These are phyloP conservation scores for Gilbertella persicaria DNA, from an alignment of 371 early-diverging fungal species.

Conservation along the genomic window DNA sequence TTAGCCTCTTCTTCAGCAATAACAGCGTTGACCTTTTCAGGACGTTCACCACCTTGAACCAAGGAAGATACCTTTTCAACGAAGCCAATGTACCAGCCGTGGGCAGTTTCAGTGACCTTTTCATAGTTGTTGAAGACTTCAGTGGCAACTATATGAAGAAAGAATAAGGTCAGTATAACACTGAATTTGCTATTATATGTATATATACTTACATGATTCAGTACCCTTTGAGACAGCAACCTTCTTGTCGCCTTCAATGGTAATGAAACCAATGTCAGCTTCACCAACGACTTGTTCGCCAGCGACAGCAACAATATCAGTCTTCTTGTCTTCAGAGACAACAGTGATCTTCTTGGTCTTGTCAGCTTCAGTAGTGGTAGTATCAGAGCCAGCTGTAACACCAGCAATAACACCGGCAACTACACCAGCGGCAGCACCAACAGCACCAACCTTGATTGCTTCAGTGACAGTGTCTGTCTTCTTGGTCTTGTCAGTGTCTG, in stretches of 20 bases:
- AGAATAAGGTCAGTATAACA: background rate
- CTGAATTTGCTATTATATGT: background rate
- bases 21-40: background rate
- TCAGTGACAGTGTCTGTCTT: background rate
- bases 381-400: conserved; percentile 2
- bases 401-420: conserved; percentile 1
- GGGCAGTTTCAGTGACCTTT: background rate
- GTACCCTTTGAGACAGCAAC: conserved; percentile 50
- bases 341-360: background rate
- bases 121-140: background rate
- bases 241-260: conserved; percentile 52
- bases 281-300: background rate
- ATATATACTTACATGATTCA: background rate
- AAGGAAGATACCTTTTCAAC: background rate
- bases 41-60: conserved; percentile 1
- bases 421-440: background rate
- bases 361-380: background rate
- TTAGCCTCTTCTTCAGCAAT: conserved; percentile 2
- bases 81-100: background rate
- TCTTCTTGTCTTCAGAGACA: background rate
- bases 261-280: background rate
- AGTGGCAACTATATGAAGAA: background rate
- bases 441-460: conserved; percentile 1
- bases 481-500: background rate
- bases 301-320: background rate